Conservation (phyloP, 768 basidiomycete species). For the Gyrodon lividus region DNA sequence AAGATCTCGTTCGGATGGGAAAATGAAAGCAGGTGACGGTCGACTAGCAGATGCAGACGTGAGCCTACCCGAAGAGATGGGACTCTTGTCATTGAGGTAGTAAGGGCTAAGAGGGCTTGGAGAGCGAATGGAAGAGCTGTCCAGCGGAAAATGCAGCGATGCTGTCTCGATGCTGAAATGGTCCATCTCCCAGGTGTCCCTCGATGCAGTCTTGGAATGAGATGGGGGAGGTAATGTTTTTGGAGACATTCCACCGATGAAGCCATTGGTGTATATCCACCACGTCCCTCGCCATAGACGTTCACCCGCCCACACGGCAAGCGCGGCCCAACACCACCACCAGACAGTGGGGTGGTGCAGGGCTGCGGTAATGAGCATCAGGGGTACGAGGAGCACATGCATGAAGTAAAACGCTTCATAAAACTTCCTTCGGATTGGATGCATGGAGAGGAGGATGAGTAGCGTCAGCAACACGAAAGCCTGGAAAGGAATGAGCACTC, state of each 20-base stretch:
- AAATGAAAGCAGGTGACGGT: not conserved
- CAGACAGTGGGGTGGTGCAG: constrained; percentile 66
- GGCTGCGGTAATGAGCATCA: constrained; percentile 58
- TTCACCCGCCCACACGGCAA: constrained; percentile 63
- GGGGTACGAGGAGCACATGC: constrained; percentile 62
- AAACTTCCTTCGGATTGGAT: constrained; percentile 47
- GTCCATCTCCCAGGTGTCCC: constrained; percentile 29
- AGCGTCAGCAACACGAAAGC: constrained; percentile 55
- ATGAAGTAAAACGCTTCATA: constrained; percentile 67
- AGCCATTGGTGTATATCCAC: constrained; percentile 61
- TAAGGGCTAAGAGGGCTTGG: constrained; percentile 26
- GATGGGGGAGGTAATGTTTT: not conserved
- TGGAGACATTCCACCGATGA: constrained; percentile 32
- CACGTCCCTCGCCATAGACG: constrained; percentile 53
- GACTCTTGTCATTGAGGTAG: constrained; percentile 13
- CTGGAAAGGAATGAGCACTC: constrained; percentile 32
- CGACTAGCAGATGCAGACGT: not conserved
- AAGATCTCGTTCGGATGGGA: not conserved
- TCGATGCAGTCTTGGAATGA: not conserved
- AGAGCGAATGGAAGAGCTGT: constrained; percentile 9
- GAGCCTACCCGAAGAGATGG: not conserved
- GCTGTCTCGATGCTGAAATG: constrained; percentile 5
- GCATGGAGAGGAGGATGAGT: constrained; percentile 50
- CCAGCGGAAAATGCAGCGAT: not conserved
- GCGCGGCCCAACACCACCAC: constrained; percentile 68